Percentiles rank a stretch among this genome's conserved stretches.
Conservation (phyloP, 176 grass and related monocot genomes). For the Saccharum officinarum region DNA sequence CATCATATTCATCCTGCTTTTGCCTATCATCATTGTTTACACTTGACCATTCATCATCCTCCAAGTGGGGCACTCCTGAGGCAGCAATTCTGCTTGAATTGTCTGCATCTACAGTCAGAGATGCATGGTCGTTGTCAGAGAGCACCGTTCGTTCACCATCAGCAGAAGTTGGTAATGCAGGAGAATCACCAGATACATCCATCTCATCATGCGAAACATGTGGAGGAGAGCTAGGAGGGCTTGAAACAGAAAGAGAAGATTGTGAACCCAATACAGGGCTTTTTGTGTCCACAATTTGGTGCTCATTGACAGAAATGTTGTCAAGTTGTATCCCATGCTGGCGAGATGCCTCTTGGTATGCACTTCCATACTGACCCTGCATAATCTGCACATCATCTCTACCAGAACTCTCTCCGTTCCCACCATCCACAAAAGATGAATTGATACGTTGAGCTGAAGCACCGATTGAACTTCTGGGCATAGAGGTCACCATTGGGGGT, state of each 20-base stretch:
- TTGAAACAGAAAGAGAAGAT: slow-evolving; percentile 90
- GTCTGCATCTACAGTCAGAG: slow-evolving; percentile 42
- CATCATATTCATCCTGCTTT: slow-evolving; percentile 71
- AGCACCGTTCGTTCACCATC: slow-evolving; percentile 71
- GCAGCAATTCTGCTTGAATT: slow-evolving; percentile 47
- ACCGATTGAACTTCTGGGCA: slow-evolving; percentile 53
- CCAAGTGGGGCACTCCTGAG: slow-evolving; percentile 57
- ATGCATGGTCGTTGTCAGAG: slow-evolving; percentile 63
- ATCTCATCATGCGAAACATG: slow-evolving; percentile 91
- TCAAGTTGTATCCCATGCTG: slow-evolving; percentile 36
- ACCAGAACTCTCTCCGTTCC: slow-evolving; percentile 34
- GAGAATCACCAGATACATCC: slow-evolving; percentile 92
- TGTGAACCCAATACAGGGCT: slow-evolving; percentile 69
- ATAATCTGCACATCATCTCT: slow-evolving; percentile 59
- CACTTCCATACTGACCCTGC: slow-evolving; percentile 54
- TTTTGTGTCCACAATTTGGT: slow-evolving; percentile 55
- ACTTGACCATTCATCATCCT: slow-evolving; percentile 76
- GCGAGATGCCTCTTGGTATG: slow-evolving; percentile 60
- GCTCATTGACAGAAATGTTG: slow-evolving; percentile 44
- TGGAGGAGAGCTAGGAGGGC: slow-evolving; percentile 78
- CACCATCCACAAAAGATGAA: slow-evolving; percentile 48
- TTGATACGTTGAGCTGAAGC: slow-evolving; percentile 45
- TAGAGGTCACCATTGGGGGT: slow-evolving; percentile 55
- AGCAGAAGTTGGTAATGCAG: slow-evolving; percentile 89
- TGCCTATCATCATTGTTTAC: slow-evolving; percentile 57